Evolutionary conservation across 192 early-diverging fungal species (phyloP).

Genomic region (Coemansia sp.): DNA sequence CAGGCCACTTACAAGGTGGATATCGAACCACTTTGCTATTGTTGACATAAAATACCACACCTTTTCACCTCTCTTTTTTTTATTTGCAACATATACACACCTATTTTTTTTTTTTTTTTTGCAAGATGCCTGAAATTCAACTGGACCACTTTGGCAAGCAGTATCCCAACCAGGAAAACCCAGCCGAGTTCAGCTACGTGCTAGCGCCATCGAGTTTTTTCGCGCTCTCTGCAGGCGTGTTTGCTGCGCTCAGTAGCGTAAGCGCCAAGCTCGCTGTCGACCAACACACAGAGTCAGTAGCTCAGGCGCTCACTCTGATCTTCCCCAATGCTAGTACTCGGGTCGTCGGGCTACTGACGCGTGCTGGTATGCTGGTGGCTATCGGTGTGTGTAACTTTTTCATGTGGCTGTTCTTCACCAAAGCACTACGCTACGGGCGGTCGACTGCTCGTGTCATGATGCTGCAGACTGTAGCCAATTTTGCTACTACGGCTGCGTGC

Average conservation of each 20-base stretch:
- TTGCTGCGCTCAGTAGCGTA: conserved; percentile 78
- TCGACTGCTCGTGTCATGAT: conserved; percentile 79
- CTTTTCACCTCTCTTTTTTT: not conserved
- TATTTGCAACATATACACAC: not conserved
- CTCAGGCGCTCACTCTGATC: conserved; percentile 17
- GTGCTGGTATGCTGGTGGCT: conserved; percentile 59
- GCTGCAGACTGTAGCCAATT: conserved; percentile 79
- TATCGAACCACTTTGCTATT: not conserved
- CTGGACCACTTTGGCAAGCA: conserved; percentile 34
- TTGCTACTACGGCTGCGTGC: conserved; percentile 70
- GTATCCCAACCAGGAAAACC: conserved; percentile 30
- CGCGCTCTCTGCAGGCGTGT: conserved; percentile 63
- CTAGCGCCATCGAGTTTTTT: conserved; percentile 39
- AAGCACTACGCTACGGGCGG: conserved; percentile 72
- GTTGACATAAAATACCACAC: not conserved
- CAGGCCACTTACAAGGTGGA: conserved; percentile 6
- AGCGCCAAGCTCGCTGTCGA: conserved; percentile 79
- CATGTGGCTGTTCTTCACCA: conserved; percentile 92
- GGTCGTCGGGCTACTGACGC: conserved; percentile 20
- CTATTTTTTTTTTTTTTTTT: conserved; percentile 1
- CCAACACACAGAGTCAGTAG: conserved; percentile 1
- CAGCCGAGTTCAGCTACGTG: conserved; percentile 17
- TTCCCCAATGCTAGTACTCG: conserved; percentile 14
- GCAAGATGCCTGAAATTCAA: conserved; percentile 38
- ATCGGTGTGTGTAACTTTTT: conserved; percentile 74